These are phyloP conservation scores for Boechera retrofracta DNA, from an alignment of 345 rosid genomes.

Conservation along the genomic window DNA sequence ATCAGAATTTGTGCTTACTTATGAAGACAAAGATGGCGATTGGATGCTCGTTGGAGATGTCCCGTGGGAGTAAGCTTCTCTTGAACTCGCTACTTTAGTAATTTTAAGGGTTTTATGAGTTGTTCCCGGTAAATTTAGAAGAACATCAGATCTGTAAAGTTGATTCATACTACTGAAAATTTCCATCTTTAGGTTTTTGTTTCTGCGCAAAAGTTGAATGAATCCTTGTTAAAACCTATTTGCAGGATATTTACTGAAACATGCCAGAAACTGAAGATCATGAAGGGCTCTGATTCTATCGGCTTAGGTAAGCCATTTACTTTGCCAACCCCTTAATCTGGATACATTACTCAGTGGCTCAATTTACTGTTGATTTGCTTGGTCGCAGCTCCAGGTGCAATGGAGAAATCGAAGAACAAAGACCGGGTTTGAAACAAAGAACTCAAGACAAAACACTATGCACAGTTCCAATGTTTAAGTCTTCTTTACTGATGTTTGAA, in stretches of 20 bases:
- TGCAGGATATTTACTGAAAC: conserved; percentile 85
- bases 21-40: conserved; percentile 91
- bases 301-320: conserved; percentile 64
- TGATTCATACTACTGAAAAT: not conserved
- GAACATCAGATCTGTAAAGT: not conserved
- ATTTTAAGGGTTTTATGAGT: not conserved
- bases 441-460: conserved; percentile 28
- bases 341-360: conserved; percentile 17
- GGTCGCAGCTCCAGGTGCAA: conserved; percentile 62
- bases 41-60: conserved; percentile 99
- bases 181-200: not conserved
- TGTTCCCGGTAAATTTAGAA: not conserved
- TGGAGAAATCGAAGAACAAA: conserved; percentile 67
- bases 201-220: not conserved
- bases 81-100: not conserved
- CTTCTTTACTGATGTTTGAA: conserved; percentile 34
- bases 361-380: conserved; percentile 7
- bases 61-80: conserved; percentile 90
- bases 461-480: conserved; percentile 38
- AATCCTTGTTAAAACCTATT: conserved; percentile 6
- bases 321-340: not conserved
- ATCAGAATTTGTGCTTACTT: conserved; percentile 86
- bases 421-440: conserved; percentile 31
- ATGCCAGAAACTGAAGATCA: conserved; percentile 85
- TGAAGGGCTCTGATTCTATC: conserved; percentile 92